A percentile compares a stretch with the other conserved stretches of the same genome.
Conservation (phyloP, 306 rosid species). For the Echinosophora koreensis region DNA sequence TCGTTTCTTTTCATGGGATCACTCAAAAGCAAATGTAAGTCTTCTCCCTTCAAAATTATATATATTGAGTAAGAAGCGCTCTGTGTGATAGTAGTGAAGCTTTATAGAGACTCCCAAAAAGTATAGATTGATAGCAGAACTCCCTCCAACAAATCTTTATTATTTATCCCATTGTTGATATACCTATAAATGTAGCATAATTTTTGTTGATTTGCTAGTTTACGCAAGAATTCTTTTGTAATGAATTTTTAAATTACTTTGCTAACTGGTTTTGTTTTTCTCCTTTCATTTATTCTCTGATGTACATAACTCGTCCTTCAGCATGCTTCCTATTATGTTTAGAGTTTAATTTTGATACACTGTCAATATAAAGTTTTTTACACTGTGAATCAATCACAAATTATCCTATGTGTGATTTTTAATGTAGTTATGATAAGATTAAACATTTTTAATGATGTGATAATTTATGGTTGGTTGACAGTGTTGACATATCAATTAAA, state of each 20-base stretch:
- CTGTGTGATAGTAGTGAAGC: neutral
- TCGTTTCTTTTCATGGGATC: constrained; percentile 86
- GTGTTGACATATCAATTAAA: no score
- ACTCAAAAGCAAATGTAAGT: constrained; percentile 81
- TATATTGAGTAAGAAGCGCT: constrained; percentile 2
- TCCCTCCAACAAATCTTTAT: neutral
- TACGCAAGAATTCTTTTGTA: no score
- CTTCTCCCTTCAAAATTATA: constrained; percentile 33
- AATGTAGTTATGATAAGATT: no score
- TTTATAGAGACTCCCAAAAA: constrained; percentile 7
- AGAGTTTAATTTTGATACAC: no score
- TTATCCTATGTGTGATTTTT: no score
- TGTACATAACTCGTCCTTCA: neutral
- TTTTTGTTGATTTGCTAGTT: neutral
- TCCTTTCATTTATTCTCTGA: neutral
- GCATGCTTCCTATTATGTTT: neutral
- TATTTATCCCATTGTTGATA: neutral
- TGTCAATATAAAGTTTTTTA: no score
- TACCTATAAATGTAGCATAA: constrained; percentile 7
- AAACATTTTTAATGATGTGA: no score
- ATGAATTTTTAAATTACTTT: neutral
- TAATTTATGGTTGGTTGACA: no score
- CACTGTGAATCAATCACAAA: no score
- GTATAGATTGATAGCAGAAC: neutral
- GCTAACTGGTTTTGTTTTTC: neutral